Evolutionary conservation across 2,329 filamentous ascomycete species (phyloP).

Genomic region (Biscogniauxia marginata): DNA sequence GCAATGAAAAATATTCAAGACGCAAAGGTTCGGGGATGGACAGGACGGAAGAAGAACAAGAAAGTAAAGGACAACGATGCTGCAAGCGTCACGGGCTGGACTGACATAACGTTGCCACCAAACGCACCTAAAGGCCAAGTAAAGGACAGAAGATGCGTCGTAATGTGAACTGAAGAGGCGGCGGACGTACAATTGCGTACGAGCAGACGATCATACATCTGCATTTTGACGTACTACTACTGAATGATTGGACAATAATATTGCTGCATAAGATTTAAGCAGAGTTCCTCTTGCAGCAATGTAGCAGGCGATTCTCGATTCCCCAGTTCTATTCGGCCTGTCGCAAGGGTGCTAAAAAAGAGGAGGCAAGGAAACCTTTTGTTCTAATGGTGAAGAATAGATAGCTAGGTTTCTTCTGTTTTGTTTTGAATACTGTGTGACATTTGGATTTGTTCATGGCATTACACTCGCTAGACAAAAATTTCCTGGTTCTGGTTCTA

Average conservation of each 20-base stretch:
- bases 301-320: too few relatives aligned
- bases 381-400: not conserved
- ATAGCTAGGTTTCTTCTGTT: not conserved
- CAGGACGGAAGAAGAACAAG: slow-evolving; percentile 39
- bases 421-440: not conserved
- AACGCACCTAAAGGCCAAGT: slow-evolving; percentile 28
- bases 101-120: slow-evolving; percentile 43
- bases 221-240: not conserved
- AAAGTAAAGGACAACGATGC: slow-evolving; percentile 37
- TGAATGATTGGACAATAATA: too few relatives aligned
- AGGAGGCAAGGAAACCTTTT: too few relatives aligned
- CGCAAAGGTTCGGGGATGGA: slow-evolving; percentile 59
- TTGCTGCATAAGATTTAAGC: too few relatives aligned
- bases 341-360: too few relatives aligned
- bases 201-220: not conserved
- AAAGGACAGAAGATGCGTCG: slow-evolving; percentile 47
- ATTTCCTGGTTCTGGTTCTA: not conserved
- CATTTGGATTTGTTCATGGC: not conserved
- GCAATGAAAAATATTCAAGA: slow-evolving; percentile 63
- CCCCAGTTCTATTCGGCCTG: too few relatives aligned
- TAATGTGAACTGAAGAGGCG: slow-evolving; percentile 50
- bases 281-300: too few relatives aligned
- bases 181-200: not conserved
- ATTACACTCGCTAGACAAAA: not conserved
- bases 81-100: slow-evolving; percentile 51